These are phyloP conservation scores for Kwoniella botswanensis DNA, from an alignment of 768 basidiomycete genomes.

Conservation along the genomic window DNA sequence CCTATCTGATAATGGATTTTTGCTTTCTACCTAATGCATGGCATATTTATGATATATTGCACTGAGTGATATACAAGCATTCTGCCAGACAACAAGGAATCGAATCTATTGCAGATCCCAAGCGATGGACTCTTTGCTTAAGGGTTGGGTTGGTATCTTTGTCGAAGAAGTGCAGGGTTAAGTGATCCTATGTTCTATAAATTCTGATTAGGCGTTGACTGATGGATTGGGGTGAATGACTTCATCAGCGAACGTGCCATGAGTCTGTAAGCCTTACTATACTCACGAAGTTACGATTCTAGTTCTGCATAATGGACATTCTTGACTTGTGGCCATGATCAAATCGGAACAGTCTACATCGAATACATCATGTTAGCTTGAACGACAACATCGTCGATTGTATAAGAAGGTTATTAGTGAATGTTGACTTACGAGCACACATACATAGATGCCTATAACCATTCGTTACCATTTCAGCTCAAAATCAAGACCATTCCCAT, in stretches of 20 bases:
- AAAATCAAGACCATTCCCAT: background rate
- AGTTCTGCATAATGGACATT: constrained; percentile 89
- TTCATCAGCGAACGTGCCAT: background rate
- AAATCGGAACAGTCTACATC: constrained; percentile 56
- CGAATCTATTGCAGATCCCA: no score
- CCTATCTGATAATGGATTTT: background rate
- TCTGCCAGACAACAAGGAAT: background rate
- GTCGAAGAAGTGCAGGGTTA: background rate
- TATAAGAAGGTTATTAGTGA: background rate
- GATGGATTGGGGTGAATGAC: background rate
- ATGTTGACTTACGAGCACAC: constrained; percentile 46
- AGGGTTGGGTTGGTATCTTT: no score
- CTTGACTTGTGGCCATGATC: constrained; percentile 67
- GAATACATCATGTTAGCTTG: constrained; percentile 11
- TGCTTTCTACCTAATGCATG: background rate
- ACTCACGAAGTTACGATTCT: constrained; percentile 49
- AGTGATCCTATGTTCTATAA: constrained; percentile 17
- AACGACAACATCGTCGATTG: background rate
- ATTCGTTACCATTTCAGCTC: background rate
- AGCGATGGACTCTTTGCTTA: no score
- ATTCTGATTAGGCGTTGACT: constrained; percentile 32
- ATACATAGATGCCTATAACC: constrained; percentile 46
- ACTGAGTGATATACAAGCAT: background rate
- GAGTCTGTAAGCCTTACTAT: background rate
- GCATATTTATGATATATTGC: background rate